These are phyloP conservation scores for Plasmodium blacklocki DNA, from an alignment of 169 alveolate genomes.

Conservation along the genomic window DNA sequence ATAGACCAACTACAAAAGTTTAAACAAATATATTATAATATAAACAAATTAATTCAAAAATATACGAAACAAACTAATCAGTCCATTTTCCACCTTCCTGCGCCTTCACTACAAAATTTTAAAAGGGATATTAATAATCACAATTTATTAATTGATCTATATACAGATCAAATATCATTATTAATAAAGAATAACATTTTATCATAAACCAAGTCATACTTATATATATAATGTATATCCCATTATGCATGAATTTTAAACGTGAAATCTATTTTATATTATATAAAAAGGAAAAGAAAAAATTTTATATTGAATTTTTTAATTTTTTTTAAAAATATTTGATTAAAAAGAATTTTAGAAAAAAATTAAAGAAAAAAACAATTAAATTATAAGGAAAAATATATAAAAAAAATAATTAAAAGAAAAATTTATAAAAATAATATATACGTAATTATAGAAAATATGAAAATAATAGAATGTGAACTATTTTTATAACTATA, in stretches of 20 bases:
- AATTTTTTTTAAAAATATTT: not conserved
- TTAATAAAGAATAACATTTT: slow-evolving; percentile 29
- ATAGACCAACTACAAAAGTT: slow-evolving; percentile 18
- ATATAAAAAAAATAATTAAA: not conserved
- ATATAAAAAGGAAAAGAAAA: not conserved
- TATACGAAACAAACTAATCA: slow-evolving; percentile 28
- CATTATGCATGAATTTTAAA: not conserved
- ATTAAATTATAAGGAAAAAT: not conserved
- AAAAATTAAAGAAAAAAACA: not conserved
- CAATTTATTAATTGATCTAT: slow-evolving; percentile 23
- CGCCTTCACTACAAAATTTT: slow-evolving; percentile 9
- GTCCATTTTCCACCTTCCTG: not conserved
- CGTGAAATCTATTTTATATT: not conserved
- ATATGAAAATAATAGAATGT: slow-evolving; percentile 6
- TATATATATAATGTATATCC: not conserved
- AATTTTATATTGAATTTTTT: not conserved
- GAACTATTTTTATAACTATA: not conserved
- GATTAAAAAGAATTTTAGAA: not conserved
- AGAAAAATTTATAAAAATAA: slow-evolving; percentile 5
- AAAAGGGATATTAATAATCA: slow-evolving; percentile 16
- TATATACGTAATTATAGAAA: slow-evolving; percentile 10
- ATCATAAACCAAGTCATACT: not conserved
- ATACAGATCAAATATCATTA: slow-evolving; percentile 46
- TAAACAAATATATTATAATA: slow-evolving; percentile 10
- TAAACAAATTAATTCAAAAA: slow-evolving; percentile 21